phyloP scores from a whole-genome alignment of 768 basidiomycete species.

The Lyophyllum atratum region DNA sequence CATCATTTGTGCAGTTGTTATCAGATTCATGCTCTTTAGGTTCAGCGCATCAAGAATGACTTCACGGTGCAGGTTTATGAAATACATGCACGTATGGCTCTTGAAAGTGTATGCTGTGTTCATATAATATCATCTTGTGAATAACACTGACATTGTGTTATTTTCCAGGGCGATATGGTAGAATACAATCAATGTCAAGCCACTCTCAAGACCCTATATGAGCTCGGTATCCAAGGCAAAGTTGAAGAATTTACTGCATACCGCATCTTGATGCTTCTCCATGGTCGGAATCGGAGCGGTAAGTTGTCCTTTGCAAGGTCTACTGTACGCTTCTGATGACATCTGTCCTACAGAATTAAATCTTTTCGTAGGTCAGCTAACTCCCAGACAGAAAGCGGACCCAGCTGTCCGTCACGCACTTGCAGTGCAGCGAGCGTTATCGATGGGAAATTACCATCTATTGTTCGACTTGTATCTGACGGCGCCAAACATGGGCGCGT shows the following conservation, averaged over 20 bases:
- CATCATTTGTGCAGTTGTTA: constrained; percentile 25
- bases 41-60: constrained; percentile 98
- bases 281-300: constrained; percentile 95
- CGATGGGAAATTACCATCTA: constrained; percentile 93
- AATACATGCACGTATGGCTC: constrained; percentile 95
- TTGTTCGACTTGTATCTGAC: constrained; percentile 83
- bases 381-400: constrained; percentile 83
- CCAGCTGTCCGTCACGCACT: constrained; percentile 86
- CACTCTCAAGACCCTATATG: constrained; percentile 86
- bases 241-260: constrained; percentile 97
- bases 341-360: constrained; percentile 72
- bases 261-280: constrained; percentile 93
- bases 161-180: constrained; percentile 85
- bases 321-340: not conserved
- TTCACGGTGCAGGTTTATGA: constrained; percentile 98
- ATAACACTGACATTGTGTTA: constrained; percentile 6
- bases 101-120: constrained; percentile 68
- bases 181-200: constrained; percentile 99
- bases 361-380: constrained; percentile 96
- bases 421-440: constrained; percentile 82
- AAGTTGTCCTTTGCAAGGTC: constrained; percentile 21
- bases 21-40: constrained; percentile 47
- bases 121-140: constrained; percentile 1
- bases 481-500: constrained; percentile 96
- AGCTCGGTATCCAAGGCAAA: constrained; percentile 89